phyloP scores from a whole-genome alignment of 768 basidiomycete species.

The Rhodosporidiobolus odoratus region DNA sequence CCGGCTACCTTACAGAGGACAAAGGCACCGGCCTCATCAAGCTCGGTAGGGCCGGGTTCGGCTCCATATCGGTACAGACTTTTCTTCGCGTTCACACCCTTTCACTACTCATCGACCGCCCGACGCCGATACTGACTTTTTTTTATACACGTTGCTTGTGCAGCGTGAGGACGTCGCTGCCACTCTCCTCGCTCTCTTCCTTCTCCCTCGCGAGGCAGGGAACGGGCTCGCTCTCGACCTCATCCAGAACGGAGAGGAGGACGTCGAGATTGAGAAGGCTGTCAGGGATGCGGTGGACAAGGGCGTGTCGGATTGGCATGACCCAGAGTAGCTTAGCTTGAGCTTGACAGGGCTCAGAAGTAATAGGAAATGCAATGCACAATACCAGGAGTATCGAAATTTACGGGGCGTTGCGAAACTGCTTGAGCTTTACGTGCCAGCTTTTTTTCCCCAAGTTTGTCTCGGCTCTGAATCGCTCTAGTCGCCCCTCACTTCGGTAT shows the following conservation, averaged over 20 bases:
- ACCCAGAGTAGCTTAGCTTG: too few relatives aligned
- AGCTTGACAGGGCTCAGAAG: too few relatives aligned
- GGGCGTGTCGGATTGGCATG: constrained; percentile 50
- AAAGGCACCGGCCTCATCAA: constrained; percentile 54
- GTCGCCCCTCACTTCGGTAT: too few relatives aligned
- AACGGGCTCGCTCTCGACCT: constrained; percentile 60
- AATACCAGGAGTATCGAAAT: too few relatives aligned
- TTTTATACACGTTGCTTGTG: not conserved
- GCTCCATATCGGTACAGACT: constrained; percentile 52
- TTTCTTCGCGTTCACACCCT: not conserved
- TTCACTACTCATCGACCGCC: not conserved
- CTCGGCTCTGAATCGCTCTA: too few relatives aligned
- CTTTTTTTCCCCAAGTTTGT: too few relatives aligned
- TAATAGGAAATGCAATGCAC: too few relatives aligned
- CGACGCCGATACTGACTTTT: not conserved
- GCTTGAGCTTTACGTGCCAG: too few relatives aligned
- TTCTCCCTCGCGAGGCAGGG: constrained; percentile 52
- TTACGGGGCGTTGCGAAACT: too few relatives aligned
- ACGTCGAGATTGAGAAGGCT: constrained; percentile 52
- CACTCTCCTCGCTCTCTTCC: constrained; percentile 52
- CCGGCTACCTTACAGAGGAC: constrained; percentile 56
- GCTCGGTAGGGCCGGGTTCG: constrained; percentile 58
- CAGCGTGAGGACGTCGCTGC: constrained; percentile 60
- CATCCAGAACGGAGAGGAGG: constrained; percentile 51
- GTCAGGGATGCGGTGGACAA: constrained; percentile 55